Base-by-base conservation (phyloP, 805 yeast species). In the Cyberlindnera americana region DNA sequence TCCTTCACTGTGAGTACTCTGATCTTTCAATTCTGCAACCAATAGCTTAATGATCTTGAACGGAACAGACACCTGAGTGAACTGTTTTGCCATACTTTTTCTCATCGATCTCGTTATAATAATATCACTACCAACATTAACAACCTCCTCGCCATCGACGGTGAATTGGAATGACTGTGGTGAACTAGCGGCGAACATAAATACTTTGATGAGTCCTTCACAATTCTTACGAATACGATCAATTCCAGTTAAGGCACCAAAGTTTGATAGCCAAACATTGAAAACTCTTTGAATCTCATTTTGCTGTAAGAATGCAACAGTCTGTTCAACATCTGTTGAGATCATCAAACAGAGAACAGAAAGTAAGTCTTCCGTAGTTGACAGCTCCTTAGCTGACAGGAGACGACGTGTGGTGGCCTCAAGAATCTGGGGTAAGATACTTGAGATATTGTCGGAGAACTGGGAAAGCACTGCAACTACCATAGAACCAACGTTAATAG, bases 81-180 rank as follows among this genome's bases (percentile, higher is more conserved):
- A 87, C 49, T 70, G 61, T 36, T 77, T 73, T 13, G 62, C 61
- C 50, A 75, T 79, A 24, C 38, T 43, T 29, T 39, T 38, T 4
- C 95, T 78, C 82, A 81, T 84, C 0, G 96, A 86, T 54, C 98
- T 75, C 0, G 98, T 91, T 4, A 87, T 65, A 25, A 91, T 89
- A n/a, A 76, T 50, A 40, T 78, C 83, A 0, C 74, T 72, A 13
- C 69, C 68, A 1, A 58, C 53, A 52, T 78, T 73, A 3, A 84
- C 80, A 21, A 83, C 63, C 24, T 80, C 63, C 45, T 88, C 88
- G n/a, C 95, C 97, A 48, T 88, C 75, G 0, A 90, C 95, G 5
- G 62, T 43, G 4, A 87, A 56, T 1, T 69, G 67, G 3, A 89
- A 57, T 9, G 79, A 62, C 2, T 65, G 55, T 17, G 42, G 38